Evolutionary conservation across 2,329 filamentous ascomycete species (phyloP), one percentile per base, ranked within the genome.

Genomic region (Sporothrix schenckii): DNA sequence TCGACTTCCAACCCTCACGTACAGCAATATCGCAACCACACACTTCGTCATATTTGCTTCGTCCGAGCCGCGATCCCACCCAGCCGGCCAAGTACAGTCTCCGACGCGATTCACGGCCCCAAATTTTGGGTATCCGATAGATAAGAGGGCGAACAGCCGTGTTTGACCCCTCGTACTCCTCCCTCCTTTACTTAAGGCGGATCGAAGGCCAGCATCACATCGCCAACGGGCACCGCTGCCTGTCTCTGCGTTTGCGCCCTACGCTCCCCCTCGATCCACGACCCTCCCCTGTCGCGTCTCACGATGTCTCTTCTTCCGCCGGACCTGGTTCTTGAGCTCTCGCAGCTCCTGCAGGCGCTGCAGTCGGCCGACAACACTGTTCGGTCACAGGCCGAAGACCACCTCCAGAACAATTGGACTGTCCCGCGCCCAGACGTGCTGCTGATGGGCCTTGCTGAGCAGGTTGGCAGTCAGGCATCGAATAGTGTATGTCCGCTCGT

Each of bases 401-500:
- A 94, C 80, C 84, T 99, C 73, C 92, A 93, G 80, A 92, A 88
- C 81, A 94, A 93, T 85, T 99, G 95, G 95, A 91, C 93, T 49
- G 83, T 84, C 73, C 86, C 88, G 70, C 88, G 91, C 72, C 94
- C 95, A 49, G 94, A 97, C 77, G 86, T 97, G 76, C 85, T 98
- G 75, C 83, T 99, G 78, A 95, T 98, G 91, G 95, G 94, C 74
- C 84, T 99, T 76, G 94, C 91, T 53, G 95, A 98, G 83, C 94
- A 98, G 82, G 89, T 97, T 76, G 89, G 92, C 77, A 89, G 87
- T 74, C 89, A 91, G n/a, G 87, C 88, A 75, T 89, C 94, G 77
- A 84, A 88, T 75, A 85, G 87, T 72, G 92, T 95, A 86, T 81
- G 87, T 72, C 53, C 44, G 24, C 19, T 39, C 41, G 30, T 27